These are phyloP conservation scores for Hibiscus trionum DNA, from an alignment of 345 rosid species.

Conservation along the genomic window DNA sequence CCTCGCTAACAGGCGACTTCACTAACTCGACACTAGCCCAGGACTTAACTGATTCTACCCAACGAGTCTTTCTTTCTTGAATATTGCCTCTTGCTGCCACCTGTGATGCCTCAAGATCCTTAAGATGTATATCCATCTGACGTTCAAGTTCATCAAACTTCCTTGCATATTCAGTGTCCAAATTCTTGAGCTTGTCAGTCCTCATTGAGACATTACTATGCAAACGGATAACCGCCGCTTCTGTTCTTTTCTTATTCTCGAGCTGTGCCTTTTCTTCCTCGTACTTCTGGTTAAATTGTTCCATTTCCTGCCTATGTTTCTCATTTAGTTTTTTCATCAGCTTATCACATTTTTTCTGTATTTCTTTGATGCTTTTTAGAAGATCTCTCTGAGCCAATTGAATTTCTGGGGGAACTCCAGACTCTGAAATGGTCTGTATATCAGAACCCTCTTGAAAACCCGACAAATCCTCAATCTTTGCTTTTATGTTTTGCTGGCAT, in stretches of 20 bases:
- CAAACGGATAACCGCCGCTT: constrained; percentile 45
- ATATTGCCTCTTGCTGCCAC: constrained; percentile 33
- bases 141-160: constrained; percentile 33
- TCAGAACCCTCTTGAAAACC: constrained; percentile 25
- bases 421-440: constrained; percentile 23
- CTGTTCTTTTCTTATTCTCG: constrained; percentile 35
- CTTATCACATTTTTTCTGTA: constrained; percentile 44
- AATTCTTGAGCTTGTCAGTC: constrained; percentile 35
- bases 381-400: constrained; percentile 39
- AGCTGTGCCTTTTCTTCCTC: constrained; percentile 40
- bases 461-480: constrained; percentile 19
- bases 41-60: constrained; percentile 38
- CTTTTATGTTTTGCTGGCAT: constrained; percentile 15
- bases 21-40: constrained; percentile 39
- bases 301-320: constrained; percentile 39
- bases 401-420: constrained; percentile 9
- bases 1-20: constrained; percentile 14
- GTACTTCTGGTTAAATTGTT: constrained; percentile 27
- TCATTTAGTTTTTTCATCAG: constrained; percentile 33
- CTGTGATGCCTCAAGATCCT: constrained; percentile 36
- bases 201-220: constrained; percentile 26
- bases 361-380: constrained; percentile 34
- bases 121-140: constrained; percentile 26
- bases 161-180: constrained; percentile 39
- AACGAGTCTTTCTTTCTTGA: constrained; percentile 35